Evolutionary conservation across 1,139 yeast genomes (phyloP), one percentile per base, ranked within the genome.

Genomic region (Candida sojae): DNA sequence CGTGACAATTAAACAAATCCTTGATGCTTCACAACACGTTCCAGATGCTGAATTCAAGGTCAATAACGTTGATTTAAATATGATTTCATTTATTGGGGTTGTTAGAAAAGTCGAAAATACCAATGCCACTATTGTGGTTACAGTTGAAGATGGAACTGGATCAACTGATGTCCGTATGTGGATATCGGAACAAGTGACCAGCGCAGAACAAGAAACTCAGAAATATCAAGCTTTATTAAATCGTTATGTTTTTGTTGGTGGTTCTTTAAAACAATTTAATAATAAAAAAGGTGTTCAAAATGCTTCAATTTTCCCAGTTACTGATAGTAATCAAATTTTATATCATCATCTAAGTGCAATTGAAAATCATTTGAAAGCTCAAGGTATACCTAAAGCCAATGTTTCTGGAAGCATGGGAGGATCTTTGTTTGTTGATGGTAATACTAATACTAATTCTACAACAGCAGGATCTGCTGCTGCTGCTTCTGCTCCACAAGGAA

Each of bases 81-180:
- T 80, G 68, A 83, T 86, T 29, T 74, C 83, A 28, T 75, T 87
- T 54, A 83, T 85, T 12, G 96, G 89, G 1, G 80, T 83, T 33
- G 75, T 86, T 38, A 75, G 91, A 57, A 78, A 79, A 49, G 79
- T 86, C 26, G 77, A 76, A 11, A 81, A 80, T 46, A 77, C 78
- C 44, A 76, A 85, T 0, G 74, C 85, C 21, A 73, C 80, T 8
- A 68, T 84, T 37, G 69, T 72, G 11, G 66, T 87, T 49, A 79
- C 84, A 28, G 62, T 90, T 21, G 96, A 90, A 59, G 97, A 92
- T 62, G 96, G 96, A 4, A 87, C 97, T 0, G 96, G 96, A 0
- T 74, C 83, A 4, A 71, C 84, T 23, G 90, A 86, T 42, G 78
- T 88, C 39, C 79, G 88, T 56, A 78, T 79, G 55, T 88, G 95